Evolutionary conservation across 2,329 filamentous ascomycete genomes (phyloP).

Genomic region (Bipolaris gigantea): DNA sequence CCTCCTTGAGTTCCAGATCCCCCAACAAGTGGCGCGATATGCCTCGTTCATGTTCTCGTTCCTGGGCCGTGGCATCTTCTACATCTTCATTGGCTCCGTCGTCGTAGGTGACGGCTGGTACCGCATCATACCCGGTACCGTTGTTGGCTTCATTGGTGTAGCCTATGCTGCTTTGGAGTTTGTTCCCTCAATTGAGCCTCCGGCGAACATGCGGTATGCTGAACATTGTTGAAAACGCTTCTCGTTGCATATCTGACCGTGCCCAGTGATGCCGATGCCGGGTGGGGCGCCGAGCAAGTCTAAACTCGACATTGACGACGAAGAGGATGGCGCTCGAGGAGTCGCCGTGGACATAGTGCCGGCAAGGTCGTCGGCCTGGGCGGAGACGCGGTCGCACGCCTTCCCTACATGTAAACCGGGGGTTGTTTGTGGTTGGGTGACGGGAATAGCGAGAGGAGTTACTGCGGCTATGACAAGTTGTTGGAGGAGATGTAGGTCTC

Average conservation of each 20-base stretch:
- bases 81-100: slow-evolving; percentile 90
- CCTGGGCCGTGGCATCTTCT: slow-evolving; percentile 92
- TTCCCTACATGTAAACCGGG: slow-evolving; percentile 20
- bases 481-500: background rate
- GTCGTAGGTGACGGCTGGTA: slow-evolving; percentile 69
- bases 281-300: slow-evolving; percentile 58
- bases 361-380: slow-evolving; percentile 9
- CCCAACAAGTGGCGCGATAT: slow-evolving; percentile 88
- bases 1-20: slow-evolving; percentile 82
- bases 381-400: slow-evolving; percentile 4
- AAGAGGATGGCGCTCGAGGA: slow-evolving; percentile 35
- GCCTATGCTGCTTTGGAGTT: slow-evolving; percentile 64
- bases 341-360: slow-evolving; percentile 15
- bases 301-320: slow-evolving; percentile 32
- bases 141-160: slow-evolving; percentile 77
- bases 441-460: background rate
- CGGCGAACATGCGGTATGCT: slow-evolving; percentile 55
- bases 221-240: background rate
- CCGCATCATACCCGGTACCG: slow-evolving; percentile 73
- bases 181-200: slow-evolving; percentile 56
- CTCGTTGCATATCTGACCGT: slow-evolving; percentile 9
- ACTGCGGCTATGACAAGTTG: background rate
- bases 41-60: slow-evolving; percentile 98
- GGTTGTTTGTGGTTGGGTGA: slow-evolving; percentile 10
- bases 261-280: slow-evolving; percentile 53